Percentiles rank a stretch among this genome's conserved stretches.
Evolutionary conservation across 73 alveolate species (phyloP).

Genomic region (Effrenium voratum): DNA sequence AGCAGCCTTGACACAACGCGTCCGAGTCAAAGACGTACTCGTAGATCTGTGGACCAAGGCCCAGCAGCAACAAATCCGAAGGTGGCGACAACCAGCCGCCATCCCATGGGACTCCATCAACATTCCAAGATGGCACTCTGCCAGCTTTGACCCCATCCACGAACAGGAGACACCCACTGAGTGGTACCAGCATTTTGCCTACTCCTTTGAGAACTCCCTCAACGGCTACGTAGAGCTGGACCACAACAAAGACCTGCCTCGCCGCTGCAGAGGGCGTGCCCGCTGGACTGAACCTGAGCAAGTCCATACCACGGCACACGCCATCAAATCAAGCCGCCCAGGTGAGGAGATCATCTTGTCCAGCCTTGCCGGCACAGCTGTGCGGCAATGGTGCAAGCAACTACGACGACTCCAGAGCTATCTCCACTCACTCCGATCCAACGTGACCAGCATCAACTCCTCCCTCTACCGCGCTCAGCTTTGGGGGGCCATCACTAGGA

Average conservation of each 20-base stretch:
- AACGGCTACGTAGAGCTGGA: not conserved
- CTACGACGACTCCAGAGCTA: too few species aligned
- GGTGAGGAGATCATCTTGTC: too few species aligned
- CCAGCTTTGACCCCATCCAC: not conserved
- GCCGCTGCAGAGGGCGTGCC: too few species aligned
- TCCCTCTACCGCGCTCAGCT: not conserved
- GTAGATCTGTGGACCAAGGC: not conserved
- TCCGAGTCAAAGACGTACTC: not conserved
- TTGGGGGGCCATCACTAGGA: not conserved
- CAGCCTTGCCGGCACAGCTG: too few species aligned
- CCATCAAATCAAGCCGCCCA: too few species aligned
- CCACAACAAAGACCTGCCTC: not conserved
- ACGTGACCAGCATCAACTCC: too few species aligned
- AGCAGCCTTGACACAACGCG: not conserved
- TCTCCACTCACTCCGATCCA: too few species aligned
- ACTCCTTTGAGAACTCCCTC: not conserved
- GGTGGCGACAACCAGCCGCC: not conserved
- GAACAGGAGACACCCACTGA: not conserved
- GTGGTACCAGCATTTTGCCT: not conserved
- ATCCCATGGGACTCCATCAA: not conserved
- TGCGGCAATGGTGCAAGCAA: too few species aligned
- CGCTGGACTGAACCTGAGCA: too few species aligned
- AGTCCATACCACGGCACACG: too few species aligned
- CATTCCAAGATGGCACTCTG: not conserved
- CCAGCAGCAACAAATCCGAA: not conserved